Evolutionary conservation across 169 alveolate species (phyloP).

Genomic region (Eimeria acervulina): DNA sequence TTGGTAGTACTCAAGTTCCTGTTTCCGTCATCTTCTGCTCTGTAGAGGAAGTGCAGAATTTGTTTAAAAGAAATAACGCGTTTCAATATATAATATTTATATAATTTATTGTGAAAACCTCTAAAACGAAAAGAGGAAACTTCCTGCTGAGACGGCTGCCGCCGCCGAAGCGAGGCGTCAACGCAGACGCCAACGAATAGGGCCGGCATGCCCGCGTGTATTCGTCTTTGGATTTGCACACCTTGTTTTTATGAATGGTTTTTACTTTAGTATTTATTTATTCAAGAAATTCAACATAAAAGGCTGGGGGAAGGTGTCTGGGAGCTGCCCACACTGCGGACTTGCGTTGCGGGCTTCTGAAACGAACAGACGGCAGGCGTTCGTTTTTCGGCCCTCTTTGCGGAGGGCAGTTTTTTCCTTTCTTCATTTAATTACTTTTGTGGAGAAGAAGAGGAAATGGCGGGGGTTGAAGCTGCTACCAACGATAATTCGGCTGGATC

Average conservation of each 20-base stretch:
- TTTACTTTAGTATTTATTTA: neutral
- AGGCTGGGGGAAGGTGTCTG: neutral
- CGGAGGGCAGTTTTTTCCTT: neutral
- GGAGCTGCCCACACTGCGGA: neutral
- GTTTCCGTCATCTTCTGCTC: too few relatives aligned
- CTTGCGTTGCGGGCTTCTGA: neutral
- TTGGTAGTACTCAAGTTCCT: too few relatives aligned
- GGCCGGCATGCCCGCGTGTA: neutral
- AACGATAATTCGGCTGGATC: neutral
- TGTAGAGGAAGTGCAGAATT: too few relatives aligned
- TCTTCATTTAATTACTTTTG: neutral
- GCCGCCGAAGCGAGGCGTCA: conserved; percentile 16
- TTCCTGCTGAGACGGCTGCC: conserved; percentile 19
- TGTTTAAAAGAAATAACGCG: too few relatives aligned
- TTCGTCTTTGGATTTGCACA: neutral
- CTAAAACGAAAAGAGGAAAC: neutral
- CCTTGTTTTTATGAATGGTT: neutral
- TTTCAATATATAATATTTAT: too few relatives aligned
- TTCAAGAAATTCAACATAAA: neutral
- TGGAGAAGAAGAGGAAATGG: conserved; percentile 2
- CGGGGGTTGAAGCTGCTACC: neutral
- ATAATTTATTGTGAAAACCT: too few relatives aligned
- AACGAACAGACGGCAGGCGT: neutral
- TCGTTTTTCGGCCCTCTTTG: neutral
- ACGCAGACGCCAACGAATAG: conserved; percentile 1